Evolutionary conservation across 768 basidiomycete genomes (phyloP), one percentile per base, ranked within the genome.

Genomic region (Tricholoma furcatifolium): DNA sequence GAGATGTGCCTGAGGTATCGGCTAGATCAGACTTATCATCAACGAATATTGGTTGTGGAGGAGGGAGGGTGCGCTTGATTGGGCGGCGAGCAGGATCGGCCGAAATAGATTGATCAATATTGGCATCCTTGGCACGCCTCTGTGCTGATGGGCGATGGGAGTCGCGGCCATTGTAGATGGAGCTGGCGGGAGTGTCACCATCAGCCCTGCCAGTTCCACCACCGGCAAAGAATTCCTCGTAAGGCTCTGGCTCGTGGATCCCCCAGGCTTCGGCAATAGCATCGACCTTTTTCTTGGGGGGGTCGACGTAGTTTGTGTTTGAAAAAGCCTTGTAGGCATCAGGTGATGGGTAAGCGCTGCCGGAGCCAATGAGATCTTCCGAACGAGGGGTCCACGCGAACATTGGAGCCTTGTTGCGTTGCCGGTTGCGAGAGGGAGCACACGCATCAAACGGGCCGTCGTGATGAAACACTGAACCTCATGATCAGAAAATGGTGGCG

Each of bases 211-310:
- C 65, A 62, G 77, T 66, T 52, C 87, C 87, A 40, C 88, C 87
- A 17, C 89, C 92, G 20, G 90, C 91, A 57, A 83, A 88, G 65
- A 93, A 94, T 61, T 94, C 91, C 61, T 94, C 91, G 61, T 80
- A 93, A 6, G 92, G 92, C 64, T 94, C 92, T 4, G 92, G 92
- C 62, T 93, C 92, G 60, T 92, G 89, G 46, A 91, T 91, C 34
- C 92, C 92, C 92, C 92, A 93, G 1, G 92, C 92, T 69, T 93
- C 92, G 42, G 91, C 91, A 53, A 94, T 85, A 34, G 88, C 90
- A 60, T 93, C 90, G 31, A 89, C 85, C 64, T 90, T 90, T 71
- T 89, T 91, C 82, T 91, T 91, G 31, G 85, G 82, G 8, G 80
- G 79, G 54, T 82, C 78, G 49, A 80, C 78, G 43, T 80, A 78